Conservation (phyloP, 331 rosid genomes). For the Acacia concinna region DNA sequence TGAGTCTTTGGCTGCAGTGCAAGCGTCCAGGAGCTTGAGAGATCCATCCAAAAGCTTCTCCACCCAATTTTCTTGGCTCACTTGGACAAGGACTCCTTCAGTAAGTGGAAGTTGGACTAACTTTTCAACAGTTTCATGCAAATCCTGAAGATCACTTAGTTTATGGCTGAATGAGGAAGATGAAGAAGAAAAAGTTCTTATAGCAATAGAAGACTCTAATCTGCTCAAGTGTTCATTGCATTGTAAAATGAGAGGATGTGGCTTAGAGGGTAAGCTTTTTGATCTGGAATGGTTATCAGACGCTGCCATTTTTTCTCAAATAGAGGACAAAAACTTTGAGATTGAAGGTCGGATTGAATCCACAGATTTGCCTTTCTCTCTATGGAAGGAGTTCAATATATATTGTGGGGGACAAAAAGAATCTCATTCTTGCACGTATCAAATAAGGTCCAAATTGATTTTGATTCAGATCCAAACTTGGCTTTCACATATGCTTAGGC, state of each 20-base stretch:
- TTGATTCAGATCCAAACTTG: conserved; percentile 39
- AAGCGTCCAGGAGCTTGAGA: conserved; percentile 58
- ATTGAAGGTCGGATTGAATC: not conserved
- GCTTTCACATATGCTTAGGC: conserved; percentile 30
- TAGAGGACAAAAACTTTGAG: not conserved
- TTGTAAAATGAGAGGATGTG: conserved; percentile 60
- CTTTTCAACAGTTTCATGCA: conserved; percentile 1
- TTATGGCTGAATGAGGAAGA: not conserved
- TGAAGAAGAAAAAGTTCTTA: conserved; percentile 10
- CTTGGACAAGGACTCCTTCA: conserved; percentile 18
- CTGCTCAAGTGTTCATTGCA: conserved; percentile 51
- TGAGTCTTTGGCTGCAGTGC: conserved; percentile 51
- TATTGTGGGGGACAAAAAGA: conserved; percentile 31
- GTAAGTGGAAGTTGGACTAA: not conserved
- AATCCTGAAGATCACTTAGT: not conserved
- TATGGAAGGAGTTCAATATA: conserved; percentile 16
- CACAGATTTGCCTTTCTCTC: conserved; percentile 10
- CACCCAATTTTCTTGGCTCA: conserved; percentile 45
- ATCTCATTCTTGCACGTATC: conserved; percentile 33
- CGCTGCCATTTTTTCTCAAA: conserved; percentile 23
- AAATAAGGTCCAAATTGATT: conserved; percentile 18
- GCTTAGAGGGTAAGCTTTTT: conserved; percentile 64
- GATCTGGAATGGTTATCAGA: conserved; percentile 42
- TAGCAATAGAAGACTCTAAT: conserved; percentile 35
- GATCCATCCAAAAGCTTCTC: conserved; percentile 61